Evolutionary conservation across 2,329 filamentous ascomycete genomes (phyloP), one percentile per base, ranked within the genome.

Genomic region (Microthyrium microscopicum): DNA sequence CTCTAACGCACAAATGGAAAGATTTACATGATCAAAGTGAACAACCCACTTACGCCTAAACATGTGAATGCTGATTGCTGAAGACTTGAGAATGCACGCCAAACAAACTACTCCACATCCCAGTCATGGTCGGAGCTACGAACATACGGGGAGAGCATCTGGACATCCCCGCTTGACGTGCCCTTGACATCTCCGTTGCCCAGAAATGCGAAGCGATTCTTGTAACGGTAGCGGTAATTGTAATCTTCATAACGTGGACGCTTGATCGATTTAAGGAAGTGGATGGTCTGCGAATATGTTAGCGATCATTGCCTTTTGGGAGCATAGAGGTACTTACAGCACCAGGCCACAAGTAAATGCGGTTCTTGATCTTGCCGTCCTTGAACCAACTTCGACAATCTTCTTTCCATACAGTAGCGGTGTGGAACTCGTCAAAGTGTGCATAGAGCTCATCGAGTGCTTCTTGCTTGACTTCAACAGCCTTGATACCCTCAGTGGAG

Each of bases 371-470:
- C 0, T 49, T 39, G 2, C 44, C 16, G 19, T 40, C 37, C 5
- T 43, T 41, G 34, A 40, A 43, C 41, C 41, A 41, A 11, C 26
- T 33, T 9, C 31, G 36, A 25, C 41, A 41, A 8, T 30, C 20
- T 31, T 58, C 58, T n/a, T 55, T 44, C 54, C 58, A 66, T 1
- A 64, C 61, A 0, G 60, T 58, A 18, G 43, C 48, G 37, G 53
- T 46, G 53, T 65, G 60, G 45, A 59, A 63, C 6, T 46, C 41
- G 37, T 63, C 57, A 25, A 58, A 57, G 47, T 58, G 55, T 3
- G 50, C 49, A 35, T 61, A 55, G 45, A 71, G 70, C 37, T 70
- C 67, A 6, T 49, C 46, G 4, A 68, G 58, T 1, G 58, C 61
- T n/a, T 56, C 55, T 1, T 50, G 44, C 42, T 62, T 64, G 9